A percentile compares a stretch with the other conserved stretches of the same genome.
These are phyloP conservation scores for Stromatinia cepivora DNA, from an alignment of 2,329 filamentous ascomycete species.

Conservation along the genomic window DNA sequence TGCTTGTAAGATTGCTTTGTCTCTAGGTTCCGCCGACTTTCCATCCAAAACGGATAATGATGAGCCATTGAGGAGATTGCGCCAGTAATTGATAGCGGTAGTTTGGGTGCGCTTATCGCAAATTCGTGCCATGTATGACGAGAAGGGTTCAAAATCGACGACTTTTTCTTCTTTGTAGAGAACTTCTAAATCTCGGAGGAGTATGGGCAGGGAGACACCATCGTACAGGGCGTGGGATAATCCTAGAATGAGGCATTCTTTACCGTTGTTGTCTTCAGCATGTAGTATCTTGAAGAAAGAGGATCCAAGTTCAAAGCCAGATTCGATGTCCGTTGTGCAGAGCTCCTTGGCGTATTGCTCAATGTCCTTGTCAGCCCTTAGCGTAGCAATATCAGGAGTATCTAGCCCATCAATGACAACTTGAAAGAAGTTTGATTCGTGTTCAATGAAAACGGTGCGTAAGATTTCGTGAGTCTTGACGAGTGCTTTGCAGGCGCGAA, in stretches of 20 bases:
- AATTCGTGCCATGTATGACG: slow-evolving; percentile 42
- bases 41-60: slow-evolving; percentile 25
- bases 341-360: slow-evolving; percentile 40
- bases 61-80: slow-evolving; percentile 44
- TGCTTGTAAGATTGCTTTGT: slow-evolving; percentile 42
- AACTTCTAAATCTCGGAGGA: slow-evolving; percentile 31
- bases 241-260: slow-evolving; percentile 44
- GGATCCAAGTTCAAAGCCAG: slow-evolving; percentile 43
- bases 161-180: slow-evolving; percentile 42
- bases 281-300: slow-evolving; percentile 42
- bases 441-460: slow-evolving; percentile 44
- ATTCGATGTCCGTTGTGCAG: slow-evolving; percentile 42
- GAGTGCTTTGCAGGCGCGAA: slow-evolving; percentile 36
- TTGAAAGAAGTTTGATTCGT: slow-evolving; percentile 42
- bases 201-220: slow-evolving; percentile 56
- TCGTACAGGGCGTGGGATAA: slow-evolving; percentile 62
- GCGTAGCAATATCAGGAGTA: slow-evolving; percentile 36
- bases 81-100: slow-evolving; percentile 46
- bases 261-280: slow-evolving; percentile 30
- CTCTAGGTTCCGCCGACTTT: slow-evolving; percentile 24
- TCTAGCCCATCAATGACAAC: slow-evolving; percentile 42
- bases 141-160: slow-evolving; percentile 43
- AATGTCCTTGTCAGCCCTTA: slow-evolving; percentile 38
- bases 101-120: slow-evolving; percentile 35
- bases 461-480: slow-evolving; percentile 43